phyloP scores from a whole-genome alignment of 1,284 basidiomycete species.

The Pseudozyma pruni region DNA sequence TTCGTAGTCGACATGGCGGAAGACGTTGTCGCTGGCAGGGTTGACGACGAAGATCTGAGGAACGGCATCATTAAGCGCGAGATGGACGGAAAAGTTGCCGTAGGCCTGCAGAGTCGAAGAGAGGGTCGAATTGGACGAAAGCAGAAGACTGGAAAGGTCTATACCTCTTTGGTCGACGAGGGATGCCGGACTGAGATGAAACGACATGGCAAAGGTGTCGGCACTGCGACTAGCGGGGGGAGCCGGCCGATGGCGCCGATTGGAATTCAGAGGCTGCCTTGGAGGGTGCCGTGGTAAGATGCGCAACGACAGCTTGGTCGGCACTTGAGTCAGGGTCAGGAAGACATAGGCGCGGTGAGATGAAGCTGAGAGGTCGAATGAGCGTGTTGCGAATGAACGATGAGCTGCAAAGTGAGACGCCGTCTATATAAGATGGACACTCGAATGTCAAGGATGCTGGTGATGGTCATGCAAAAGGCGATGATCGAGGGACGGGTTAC shows the following conservation, averaged over 20 bases:
- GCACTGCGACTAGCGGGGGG: slow-evolving; percentile 15
- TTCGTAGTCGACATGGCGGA: slow-evolving; percentile 37
- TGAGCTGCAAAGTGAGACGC: too few relatives aligned
- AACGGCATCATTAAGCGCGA: slow-evolving; percentile 13
- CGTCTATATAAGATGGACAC: too few relatives aligned
- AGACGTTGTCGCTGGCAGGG: slow-evolving; percentile 46
- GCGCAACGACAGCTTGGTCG: too few relatives aligned
- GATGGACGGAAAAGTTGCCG: not conserved
- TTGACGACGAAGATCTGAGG: slow-evolving; percentile 51
- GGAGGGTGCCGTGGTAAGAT: not conserved
- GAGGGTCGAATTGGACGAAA: not conserved
- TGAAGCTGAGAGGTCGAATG: too few relatives aligned
- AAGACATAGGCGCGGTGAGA: too few relatives aligned
- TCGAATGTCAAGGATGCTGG: too few relatives aligned
- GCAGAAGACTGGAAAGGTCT: slow-evolving; percentile 7
- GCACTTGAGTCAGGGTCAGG: too few relatives aligned
- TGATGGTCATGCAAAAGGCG: too few relatives aligned
- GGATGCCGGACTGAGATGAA: slow-evolving; percentile 35
- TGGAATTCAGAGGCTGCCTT: too few relatives aligned
- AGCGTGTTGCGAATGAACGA: too few relatives aligned
- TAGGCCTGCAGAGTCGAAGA: not conserved
- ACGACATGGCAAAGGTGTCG: slow-evolving; percentile 17
- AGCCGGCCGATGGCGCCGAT: slow-evolving; percentile 17
- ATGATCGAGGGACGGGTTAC: too few relatives aligned
- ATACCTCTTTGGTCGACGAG: slow-evolving; percentile 27